Percentiles rank a stretch among this genome's conserved stretches.
Evolutionary conservation across 192 early-diverging fungal genomes (phyloP).

Genomic region (Glomus cerebriforme): DNA sequence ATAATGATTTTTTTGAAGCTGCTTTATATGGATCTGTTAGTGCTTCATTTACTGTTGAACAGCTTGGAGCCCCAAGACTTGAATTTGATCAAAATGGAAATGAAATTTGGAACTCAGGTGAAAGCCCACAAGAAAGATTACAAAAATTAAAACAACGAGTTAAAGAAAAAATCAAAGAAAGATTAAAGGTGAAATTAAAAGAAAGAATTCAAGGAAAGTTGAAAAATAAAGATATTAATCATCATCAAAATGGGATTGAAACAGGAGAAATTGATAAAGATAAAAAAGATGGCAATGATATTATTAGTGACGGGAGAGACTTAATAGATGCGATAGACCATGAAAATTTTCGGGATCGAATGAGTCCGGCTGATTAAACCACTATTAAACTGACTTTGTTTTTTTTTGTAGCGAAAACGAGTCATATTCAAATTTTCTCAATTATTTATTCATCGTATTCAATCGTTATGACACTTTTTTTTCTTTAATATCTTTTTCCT

Average conservation of each 20-base stretch:
- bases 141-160: constrained; percentile 7
- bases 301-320: background rate
- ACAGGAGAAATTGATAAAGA: background rate
- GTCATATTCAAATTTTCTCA: no score
- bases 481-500: no score
- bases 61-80: constrained; percentile 41
- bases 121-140: constrained; percentile 8
- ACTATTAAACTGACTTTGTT: no score
- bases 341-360: background rate
- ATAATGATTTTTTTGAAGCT: constrained; percentile 38
- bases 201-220: constrained; percentile 14
- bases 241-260: background rate
- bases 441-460: no score
- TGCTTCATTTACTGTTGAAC: constrained; percentile 45
- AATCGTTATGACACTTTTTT: no score
- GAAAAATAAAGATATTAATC: background rate
- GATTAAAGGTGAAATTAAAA: constrained; percentile 7
- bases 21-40: constrained; percentile 43
- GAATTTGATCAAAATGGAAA: constrained; percentile 20
- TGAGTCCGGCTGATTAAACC: constrained; percentile 4
- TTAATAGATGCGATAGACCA: background rate
- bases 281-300: background rate
- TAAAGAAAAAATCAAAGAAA: constrained; percentile 8
- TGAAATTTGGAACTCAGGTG: constrained; percentile 36
- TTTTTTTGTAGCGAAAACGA: background rate